Base-by-base conservation (phyloP, 148 eudicot genomes). In the Silene conica region DNA sequence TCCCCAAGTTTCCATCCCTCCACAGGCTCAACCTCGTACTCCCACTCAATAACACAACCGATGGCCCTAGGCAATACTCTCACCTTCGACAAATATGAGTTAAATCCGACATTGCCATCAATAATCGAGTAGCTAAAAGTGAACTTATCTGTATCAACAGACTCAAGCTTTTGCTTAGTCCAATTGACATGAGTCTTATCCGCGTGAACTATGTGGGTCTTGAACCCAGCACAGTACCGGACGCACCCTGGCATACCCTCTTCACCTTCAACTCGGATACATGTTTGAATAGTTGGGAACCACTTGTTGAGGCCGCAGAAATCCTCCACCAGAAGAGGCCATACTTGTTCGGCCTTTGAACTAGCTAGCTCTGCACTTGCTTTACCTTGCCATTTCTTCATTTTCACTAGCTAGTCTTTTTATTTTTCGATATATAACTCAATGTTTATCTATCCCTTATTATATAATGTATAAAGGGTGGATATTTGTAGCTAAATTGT, bases 71-170 rank as follows among this genome's bases (percentile, higher is more conserved):
- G 73, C 45, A 75, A 16, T 21, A 84, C 78, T 21, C 67, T 76
- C 25, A 81, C 76, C 18, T 48, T 73, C 0, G 86, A 81, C 13
- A 73, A 80, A 52, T 84, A 84, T 6, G 82, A 73, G 46, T 79
- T 70, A 63, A 84, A 81, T 52, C 86, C 86, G 15, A 81, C 84
- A 67, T 84, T 84, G 20, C 83, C 77, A 52, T 84, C 86, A 43
- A 84, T 52, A 20, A 84, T 79, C 11, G 82, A 70, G 77, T 78
- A 84, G 56, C 48, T 78, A 19, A 78, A 76, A 5, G 52, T 58
- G 82, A 72, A 73, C 61, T 73, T 75, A 0, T 25, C 71, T 16
- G 63, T 62, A 45, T 78, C 82, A 66, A 76, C 73, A 56, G 82
- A 81, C 45, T 78, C 18, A 31, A 84, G 67, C 56, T 73, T 84